Evolutionary conservation across 2,329 filamentous ascomycete genomes (phyloP).

Genomic region (Passalora sequoiae): DNA sequence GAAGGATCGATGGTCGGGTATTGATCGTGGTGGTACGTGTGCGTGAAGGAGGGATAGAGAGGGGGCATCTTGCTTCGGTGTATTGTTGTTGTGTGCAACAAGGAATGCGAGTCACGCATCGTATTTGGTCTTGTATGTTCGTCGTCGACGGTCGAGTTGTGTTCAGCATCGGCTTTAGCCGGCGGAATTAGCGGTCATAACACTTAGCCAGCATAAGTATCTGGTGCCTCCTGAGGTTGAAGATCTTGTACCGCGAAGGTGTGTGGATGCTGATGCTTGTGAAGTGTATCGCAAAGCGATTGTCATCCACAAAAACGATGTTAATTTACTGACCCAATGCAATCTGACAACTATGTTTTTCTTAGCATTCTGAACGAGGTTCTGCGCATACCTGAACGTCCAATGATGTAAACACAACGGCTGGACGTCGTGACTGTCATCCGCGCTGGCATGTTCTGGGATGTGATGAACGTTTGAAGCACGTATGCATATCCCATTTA

Average conservation of each 20-base stretch:
- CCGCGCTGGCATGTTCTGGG: no score
- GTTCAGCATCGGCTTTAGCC: background rate
- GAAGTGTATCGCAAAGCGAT: no score
- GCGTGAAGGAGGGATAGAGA: slow-evolving; percentile 34
- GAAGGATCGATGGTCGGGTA: slow-evolving; percentile 38
- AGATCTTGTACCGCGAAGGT: background rate
- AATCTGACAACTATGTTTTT: no score
- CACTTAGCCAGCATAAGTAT: background rate
- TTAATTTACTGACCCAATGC: no score
- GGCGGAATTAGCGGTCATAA: slow-evolving; percentile 6
- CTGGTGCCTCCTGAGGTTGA: background rate
- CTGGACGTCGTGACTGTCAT: no score
- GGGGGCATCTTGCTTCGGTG: background rate
- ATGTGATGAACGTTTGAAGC: no score
- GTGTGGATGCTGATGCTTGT: no score
- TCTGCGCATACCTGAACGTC: no score
- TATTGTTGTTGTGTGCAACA: background rate
- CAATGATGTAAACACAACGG: no score
- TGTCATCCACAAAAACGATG: no score
- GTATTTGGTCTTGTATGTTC: background rate
- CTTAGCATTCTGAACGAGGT: no score
- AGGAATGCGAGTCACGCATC: background rate
- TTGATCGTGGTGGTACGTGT: slow-evolving; percentile 34
- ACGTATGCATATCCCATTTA: slow-evolving; percentile 5
- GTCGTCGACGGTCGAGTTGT: background rate